These are phyloP conservation scores for Austroboletus rostrupii DNA, from an alignment of 1,284 basidiomycete genomes.

Conservation along the genomic window DNA sequence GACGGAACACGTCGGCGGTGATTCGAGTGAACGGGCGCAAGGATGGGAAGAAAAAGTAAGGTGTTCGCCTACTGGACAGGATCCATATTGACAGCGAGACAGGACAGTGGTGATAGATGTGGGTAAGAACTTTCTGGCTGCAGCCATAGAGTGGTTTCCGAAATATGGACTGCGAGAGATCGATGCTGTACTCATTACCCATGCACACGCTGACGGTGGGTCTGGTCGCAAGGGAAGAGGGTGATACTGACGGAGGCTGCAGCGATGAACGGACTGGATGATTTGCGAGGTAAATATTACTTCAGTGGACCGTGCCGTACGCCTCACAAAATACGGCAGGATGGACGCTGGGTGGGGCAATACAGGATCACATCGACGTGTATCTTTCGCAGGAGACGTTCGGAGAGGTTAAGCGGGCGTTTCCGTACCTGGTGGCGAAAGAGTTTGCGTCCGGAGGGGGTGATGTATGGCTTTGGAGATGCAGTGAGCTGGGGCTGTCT, in stretches of 20 bases:
- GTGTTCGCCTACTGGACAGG: constrained; percentile 26
- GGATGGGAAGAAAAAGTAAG: constrained; percentile 49
- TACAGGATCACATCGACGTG: constrained; percentile 71
- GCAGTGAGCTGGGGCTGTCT: constrained; percentile 1
- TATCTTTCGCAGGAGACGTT: constrained; percentile 68
- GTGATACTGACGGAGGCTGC: constrained; percentile 6
- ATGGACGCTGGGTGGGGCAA: constrained; percentile 67
- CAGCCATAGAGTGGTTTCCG: constrained; percentile 78
- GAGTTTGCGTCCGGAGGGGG: constrained; percentile 77
- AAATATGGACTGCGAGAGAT: constrained; percentile 69
- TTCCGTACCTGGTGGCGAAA: constrained; percentile 74
- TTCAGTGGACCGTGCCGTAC: constrained; percentile 1
- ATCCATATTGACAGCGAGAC: constrained; percentile 3
- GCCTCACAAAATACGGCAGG: constrained; percentile 36
- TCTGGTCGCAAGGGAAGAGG: constrained; percentile 3
- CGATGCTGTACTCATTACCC: constrained; percentile 76
- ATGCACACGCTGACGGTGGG: constrained; percentile 75
- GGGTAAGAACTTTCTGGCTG: constrained; percentile 76
- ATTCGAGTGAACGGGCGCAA: constrained; percentile 47
- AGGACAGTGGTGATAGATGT: constrained; percentile 77
- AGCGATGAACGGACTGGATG: constrained; percentile 84
- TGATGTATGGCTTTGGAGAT: constrained; percentile 48
- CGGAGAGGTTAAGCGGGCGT: constrained; percentile 58
- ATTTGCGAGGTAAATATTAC: constrained; percentile 58
- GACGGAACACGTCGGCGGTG: constrained; percentile 72